phyloP scores from a whole-genome alignment of 306 rosid genomes.

The Cotoneaster glaucophyllus region DNA sequence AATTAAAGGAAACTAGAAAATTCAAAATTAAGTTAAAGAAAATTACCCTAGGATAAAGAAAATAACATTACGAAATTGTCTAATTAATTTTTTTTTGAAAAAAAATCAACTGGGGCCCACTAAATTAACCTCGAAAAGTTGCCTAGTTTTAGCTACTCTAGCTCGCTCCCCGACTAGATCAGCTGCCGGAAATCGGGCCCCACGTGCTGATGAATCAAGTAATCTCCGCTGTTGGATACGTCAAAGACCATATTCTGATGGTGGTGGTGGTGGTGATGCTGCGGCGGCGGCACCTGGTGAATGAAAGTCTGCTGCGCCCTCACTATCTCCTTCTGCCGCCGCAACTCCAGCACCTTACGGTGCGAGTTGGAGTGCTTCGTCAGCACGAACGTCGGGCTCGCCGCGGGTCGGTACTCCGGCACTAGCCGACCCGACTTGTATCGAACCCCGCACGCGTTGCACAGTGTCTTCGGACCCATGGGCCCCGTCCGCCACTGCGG shows the following conservation, averaged over 20 bases:
- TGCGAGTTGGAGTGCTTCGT: conserved; percentile 96
- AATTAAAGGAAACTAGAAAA: neutral
- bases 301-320: conserved; percentile 26
- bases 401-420: conserved; percentile 87
- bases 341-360: conserved; percentile 81
- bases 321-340: conserved; percentile 77
- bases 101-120: neutral
- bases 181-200: conserved; percentile 61
- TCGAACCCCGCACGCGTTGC: conserved; percentile 85
- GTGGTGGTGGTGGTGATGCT: conserved; percentile 33
- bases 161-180: conserved; percentile 27
- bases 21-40: conserved; percentile 1
- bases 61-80: conserved; percentile 11
- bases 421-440: conserved; percentile 81
- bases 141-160: conserved; percentile 20
- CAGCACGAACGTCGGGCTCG: conserved; percentile 85
- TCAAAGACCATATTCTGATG: conserved; percentile 52
- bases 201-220: conserved; percentile 66
- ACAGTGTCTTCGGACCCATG: conserved; percentile 72
- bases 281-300: conserved; percentile 14
- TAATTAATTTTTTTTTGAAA: neutral
- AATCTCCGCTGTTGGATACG: conserved; percentile 64
- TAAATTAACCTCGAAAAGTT: conserved; percentile 17
- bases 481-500: conserved; percentile 97
- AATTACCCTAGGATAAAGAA: neutral